A percentile compares a stretch with the other conserved stretches of the same genome.
These are phyloP conservation scores for Cyclocybe aegerita DNA, from an alignment of 768 basidiomycete genomes.

Conservation along the genomic window DNA sequence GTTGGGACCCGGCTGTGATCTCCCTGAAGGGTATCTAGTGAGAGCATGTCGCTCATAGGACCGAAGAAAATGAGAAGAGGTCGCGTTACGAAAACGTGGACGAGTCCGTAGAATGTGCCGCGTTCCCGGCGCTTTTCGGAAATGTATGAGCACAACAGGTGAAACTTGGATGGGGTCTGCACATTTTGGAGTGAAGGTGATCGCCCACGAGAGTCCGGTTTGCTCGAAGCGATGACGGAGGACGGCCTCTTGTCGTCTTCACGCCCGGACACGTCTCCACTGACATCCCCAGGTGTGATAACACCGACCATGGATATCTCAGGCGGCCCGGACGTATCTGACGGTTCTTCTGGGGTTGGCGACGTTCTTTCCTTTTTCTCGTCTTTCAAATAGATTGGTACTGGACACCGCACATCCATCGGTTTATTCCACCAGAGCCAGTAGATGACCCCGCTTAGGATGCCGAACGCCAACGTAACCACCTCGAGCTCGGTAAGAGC, in stretches of 20 bases:
- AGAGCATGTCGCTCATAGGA: neutral
- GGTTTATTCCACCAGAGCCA: slow-evolving; percentile 37
- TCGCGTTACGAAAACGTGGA: neutral
- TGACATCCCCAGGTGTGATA: no score
- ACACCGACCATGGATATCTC: no score
- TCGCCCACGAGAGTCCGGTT: neutral
- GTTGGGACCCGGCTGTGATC: neutral
- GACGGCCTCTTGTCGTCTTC: slow-evolving; percentile 1
- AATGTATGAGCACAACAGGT: no score
- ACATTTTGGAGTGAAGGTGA: neutral
- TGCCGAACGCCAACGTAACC: slow-evolving; percentile 28
- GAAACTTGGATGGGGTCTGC: neutral
- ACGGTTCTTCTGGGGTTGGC: no score
- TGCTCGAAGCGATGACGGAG: neutral
- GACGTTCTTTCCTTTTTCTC: no score
- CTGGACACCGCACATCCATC: slow-evolving; percentile 21
- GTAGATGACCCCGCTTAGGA: slow-evolving; percentile 25
- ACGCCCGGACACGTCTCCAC: slow-evolving; percentile 9
- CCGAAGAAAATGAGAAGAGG: neutral
- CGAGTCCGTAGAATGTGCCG: no score
- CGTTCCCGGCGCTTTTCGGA: no score
- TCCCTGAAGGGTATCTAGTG: neutral
- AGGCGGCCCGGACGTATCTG: no score
- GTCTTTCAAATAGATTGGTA: slow-evolving; percentile 8
- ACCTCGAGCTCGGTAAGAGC: slow-evolving; percentile 31